Evolutionary conservation across 108 stramenopile species (phyloP).

Genomic region (Nitzschia sp.): DNA sequence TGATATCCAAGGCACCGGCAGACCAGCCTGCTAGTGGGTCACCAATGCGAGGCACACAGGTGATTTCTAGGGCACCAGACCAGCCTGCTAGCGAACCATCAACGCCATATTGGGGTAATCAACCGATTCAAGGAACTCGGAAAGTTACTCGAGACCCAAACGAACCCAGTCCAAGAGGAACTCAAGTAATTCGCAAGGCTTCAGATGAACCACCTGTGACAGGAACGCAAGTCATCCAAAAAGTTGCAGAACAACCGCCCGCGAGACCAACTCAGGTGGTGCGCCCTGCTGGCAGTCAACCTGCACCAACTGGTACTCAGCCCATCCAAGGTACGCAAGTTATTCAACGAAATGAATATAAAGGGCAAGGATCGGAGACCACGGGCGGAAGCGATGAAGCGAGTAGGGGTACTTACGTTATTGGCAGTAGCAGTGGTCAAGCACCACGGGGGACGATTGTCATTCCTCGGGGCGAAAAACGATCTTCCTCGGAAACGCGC

Average conservation of each 20-base stretch:
- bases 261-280: not conserved
- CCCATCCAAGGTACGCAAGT: conserved; percentile 16
- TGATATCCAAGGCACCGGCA: not conserved
- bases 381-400: too few species aligned
- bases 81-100: too few species aligned
- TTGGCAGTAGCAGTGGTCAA: not conserved
- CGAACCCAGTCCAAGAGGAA: conserved; percentile 2
- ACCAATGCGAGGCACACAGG: conserved; percentile 1
- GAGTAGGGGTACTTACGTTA: too few species aligned
- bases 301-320: not conserved
- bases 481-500: too few species aligned
- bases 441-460: conserved; percentile 6
- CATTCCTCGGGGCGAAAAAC: too few species aligned
- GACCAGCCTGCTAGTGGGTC: not conserved
- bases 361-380: too few species aligned
- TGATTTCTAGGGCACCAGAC: not conserved
- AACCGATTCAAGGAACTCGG: conserved; percentile 3
- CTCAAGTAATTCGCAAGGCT: conserved; percentile 16
- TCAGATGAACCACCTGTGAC: not conserved
- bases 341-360: conserved; percentile 1
- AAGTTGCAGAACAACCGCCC: not conserved
- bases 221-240: not conserved
- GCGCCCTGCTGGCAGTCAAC: not conserved
- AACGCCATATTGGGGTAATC: too few species aligned
- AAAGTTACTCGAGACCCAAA: conserved; percentile 3